Percentiles rank a stretch among this genome's conserved stretches.
phyloP scores from a whole-genome alignment of 345 rosid genomes.

The Boechera retrofracta region DNA sequence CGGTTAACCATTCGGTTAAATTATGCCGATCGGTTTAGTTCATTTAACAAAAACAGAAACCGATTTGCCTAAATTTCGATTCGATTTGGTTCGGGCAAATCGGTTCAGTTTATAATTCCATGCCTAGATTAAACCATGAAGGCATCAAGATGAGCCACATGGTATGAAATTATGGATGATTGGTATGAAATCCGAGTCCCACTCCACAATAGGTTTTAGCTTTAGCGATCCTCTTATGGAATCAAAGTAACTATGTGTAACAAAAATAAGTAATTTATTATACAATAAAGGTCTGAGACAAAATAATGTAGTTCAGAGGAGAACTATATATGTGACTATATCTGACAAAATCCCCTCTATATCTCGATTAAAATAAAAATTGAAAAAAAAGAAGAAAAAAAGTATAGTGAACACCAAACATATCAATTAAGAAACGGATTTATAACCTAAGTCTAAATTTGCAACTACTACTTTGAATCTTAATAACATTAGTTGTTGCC shows the following conservation, averaged over 20 bases:
- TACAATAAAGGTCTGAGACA: conserved; percentile 13
- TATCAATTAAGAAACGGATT: conserved; percentile 7
- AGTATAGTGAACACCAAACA: neutral
- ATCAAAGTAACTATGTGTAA: neutral
- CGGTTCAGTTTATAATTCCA: too few species aligned
- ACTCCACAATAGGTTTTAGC: neutral
- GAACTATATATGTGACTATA: neutral
- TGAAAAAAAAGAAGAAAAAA: too few species aligned
- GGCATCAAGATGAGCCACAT: neutral
- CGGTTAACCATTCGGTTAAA: too few species aligned
- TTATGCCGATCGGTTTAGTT: too few species aligned
- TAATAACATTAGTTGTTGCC: conserved; percentile 50
- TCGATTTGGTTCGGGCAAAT: too few species aligned
- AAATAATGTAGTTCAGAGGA: conserved; percentile 3
- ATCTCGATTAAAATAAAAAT: conserved; percentile 6
- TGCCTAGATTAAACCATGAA: too few species aligned
- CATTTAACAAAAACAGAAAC: too few species aligned
- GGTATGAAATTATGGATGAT: neutral
- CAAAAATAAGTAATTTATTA: conserved; percentile 4
- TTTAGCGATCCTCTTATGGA: neutral
- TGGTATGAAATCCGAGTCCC: neutral
- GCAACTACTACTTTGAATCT: conserved; percentile 64
- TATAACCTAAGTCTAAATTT: conserved; percentile 63
- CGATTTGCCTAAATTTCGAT: too few species aligned
- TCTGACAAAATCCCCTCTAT: neutral